A percentile compares a stretch with the other conserved stretches of the same genome.
Conservation (phyloP, 257 asterid species). For the Solanum peruvianum region DNA sequence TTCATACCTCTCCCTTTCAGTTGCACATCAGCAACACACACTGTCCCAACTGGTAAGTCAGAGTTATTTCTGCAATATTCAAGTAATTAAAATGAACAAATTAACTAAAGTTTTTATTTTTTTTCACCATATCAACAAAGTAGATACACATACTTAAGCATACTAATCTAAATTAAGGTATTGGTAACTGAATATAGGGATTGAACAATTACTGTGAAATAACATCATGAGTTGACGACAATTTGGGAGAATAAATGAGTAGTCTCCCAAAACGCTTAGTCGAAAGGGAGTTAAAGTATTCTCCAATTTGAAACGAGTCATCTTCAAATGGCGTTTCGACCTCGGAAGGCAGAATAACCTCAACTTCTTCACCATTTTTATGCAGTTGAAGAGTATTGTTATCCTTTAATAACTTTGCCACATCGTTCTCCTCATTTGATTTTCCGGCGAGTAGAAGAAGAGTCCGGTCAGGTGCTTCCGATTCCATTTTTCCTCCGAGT, state of each 20-base stretch:
- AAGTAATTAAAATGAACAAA: neutral
- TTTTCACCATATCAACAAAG: neutral
- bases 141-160: neutral
- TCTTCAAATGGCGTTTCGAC: slow-evolving; percentile 5
- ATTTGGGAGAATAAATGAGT: slow-evolving; percentile 58
- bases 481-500: slow-evolving; percentile 31
- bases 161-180: neutral
- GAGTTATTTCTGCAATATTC: slow-evolving; percentile 50
- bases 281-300: slow-evolving; percentile 42
- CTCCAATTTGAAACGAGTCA: slow-evolving; percentile 27
- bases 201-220: slow-evolving; percentile 41
- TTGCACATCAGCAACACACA: slow-evolving; percentile 82
- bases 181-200: neutral
- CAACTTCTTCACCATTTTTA: slow-evolving; percentile 25
- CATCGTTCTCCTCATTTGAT: slow-evolving; percentile 41
- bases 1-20: slow-evolving; percentile 80
- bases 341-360: slow-evolving; percentile 37
- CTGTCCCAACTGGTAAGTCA: slow-evolving; percentile 78
- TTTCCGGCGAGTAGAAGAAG: slow-evolving; percentile 55
- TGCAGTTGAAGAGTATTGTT: slow-evolving; percentile 37
- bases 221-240: slow-evolving; percentile 75
- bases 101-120: too few species aligned
- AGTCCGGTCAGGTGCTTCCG: slow-evolving; percentile 18
- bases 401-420: slow-evolving; percentile 41
- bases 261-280: slow-evolving; percentile 55